These are phyloP conservation scores for Mitragyna speciosa DNA, from an alignment of 257 asterid species.

Conservation along the genomic window DNA sequence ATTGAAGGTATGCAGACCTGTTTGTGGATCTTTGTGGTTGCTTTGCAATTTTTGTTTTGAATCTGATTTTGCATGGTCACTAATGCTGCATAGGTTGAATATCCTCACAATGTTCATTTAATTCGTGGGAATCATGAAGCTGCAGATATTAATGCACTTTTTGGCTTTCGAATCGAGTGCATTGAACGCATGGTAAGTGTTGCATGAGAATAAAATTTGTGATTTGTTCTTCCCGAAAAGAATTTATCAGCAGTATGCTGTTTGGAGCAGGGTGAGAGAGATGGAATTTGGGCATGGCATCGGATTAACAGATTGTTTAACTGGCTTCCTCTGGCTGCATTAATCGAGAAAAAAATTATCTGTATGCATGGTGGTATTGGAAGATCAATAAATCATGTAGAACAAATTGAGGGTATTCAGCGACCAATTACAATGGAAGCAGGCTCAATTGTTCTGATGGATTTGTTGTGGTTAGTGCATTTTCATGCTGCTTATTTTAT, in stretches of 20 bases:
- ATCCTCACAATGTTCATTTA: conserved; percentile 81
- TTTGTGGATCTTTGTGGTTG: conserved; percentile 17
- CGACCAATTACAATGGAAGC: conserved; percentile 99
- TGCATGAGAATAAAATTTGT: background rate
- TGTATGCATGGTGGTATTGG: conserved; percentile 99
- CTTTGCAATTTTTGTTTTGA: conserved; percentile 10
- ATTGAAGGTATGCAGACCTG: conserved; percentile 58
- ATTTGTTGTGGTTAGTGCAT: conserved; percentile 77
- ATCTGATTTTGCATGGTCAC: conserved; percentile 22
- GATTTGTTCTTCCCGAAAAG: conserved; percentile 13
- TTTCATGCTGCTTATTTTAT: conserved; percentile 10
- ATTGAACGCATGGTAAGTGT: conserved; percentile 89
- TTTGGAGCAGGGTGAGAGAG: conserved; percentile 92
- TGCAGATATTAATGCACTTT: conserved; percentile 98
- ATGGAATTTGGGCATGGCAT: conserved; percentile 99
- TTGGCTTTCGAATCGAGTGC: conserved; percentile 98
- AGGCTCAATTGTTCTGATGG: conserved; percentile 97
- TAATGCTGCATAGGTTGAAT: conserved; percentile 65
- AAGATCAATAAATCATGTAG: conserved; percentile 92
- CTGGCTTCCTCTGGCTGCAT: conserved; percentile 99
- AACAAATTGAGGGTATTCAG: conserved; percentile 91
- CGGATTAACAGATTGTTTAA: conserved; percentile 91
- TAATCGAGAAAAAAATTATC: conserved; percentile 89
- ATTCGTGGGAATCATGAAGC: conserved; percentile 99
- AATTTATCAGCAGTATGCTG: conserved; percentile 24